These are phyloP conservation scores for Puya raimondii DNA, from an alignment of 176 grass and related monocot species.

Conservation along the genomic window DNA sequence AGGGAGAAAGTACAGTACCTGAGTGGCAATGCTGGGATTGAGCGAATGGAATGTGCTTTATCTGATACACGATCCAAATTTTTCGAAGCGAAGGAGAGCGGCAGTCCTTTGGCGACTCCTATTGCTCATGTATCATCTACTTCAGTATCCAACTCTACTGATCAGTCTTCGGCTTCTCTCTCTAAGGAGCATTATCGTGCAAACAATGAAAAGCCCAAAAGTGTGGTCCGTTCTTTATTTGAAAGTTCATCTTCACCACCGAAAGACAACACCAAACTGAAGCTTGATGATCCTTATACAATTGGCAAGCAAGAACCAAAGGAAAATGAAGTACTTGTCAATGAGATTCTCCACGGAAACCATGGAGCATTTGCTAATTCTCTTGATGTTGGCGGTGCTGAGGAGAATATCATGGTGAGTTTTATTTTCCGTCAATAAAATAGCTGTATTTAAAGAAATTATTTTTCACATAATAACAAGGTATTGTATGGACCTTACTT, in stretches of 20 bases:
- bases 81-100: slow-evolving; percentile 68
- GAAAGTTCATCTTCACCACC: slow-evolving; percentile 20
- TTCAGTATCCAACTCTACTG: slow-evolving; percentile 30
- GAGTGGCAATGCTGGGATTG: slow-evolving; percentile 72
- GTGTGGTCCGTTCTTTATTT: slow-evolving; percentile 50
- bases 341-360: slow-evolving; percentile 73
- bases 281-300: neutral
- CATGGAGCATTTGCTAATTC: slow-evolving; percentile 25
- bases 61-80: slow-evolving; percentile 67
- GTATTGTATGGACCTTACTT: too few relatives aligned
- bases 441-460: too few relatives aligned
- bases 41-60: slow-evolving; percentile 81
- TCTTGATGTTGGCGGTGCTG: slow-evolving; percentile 24
- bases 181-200: slow-evolving; percentile 13
- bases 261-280: neutral
- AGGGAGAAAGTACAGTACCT: slow-evolving; percentile 91
- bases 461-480: too few relatives aligned
- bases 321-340: slow-evolving; percentile 86
- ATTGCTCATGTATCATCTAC: slow-evolving; percentile 51
- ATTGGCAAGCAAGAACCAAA: slow-evolving; percentile 16
- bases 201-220: slow-evolving; percentile 22
- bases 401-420: slow-evolving; percentile 53
- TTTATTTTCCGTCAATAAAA: neutral
- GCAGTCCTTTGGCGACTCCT: slow-evolving; percentile 41
- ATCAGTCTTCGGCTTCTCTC: slow-evolving; percentile 11